Percentiles rank a stretch among this genome's conserved stretches.
Conservation (phyloP, 331 rosid genomes). For the Quercus tomentella region DNA sequence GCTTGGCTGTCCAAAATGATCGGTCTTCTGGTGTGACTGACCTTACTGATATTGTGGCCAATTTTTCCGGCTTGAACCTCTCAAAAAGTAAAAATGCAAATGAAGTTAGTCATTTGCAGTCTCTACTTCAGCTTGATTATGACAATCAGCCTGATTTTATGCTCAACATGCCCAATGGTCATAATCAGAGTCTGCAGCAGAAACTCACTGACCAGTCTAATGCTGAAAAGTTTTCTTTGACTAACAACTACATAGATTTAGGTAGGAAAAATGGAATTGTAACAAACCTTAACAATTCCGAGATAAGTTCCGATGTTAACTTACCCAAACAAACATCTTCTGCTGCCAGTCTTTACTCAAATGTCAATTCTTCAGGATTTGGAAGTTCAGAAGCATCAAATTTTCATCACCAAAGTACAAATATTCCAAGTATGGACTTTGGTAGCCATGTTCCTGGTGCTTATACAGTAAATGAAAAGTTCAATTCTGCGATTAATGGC, state of each 20-base stretch:
- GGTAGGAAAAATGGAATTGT: slow-evolving; percentile 51
- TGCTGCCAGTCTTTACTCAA: slow-evolving; percentile 59
- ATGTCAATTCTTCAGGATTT: slow-evolving; percentile 48
- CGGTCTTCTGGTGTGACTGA: slow-evolving; percentile 52
- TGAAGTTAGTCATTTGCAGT: slow-evolving; percentile 51
- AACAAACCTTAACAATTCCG: slow-evolving; percentile 36
- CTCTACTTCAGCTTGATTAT: slow-evolving; percentile 56
- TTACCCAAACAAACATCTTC: slow-evolving; percentile 69
- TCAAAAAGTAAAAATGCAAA: slow-evolving; percentile 56
- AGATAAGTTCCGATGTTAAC: slow-evolving; percentile 40
- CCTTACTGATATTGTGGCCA: slow-evolving; percentile 47
- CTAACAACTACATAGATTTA: slow-evolving; percentile 31
- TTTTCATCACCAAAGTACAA: slow-evolving; percentile 25
- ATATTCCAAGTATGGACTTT: slow-evolving; percentile 34
- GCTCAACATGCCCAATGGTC: slow-evolving; percentile 35
- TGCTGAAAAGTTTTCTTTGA: slow-evolving; percentile 14
- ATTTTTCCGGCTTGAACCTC: slow-evolving; percentile 61
- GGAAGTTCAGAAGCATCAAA: slow-evolving; percentile 36
- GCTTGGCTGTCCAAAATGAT: slow-evolving; percentile 45
- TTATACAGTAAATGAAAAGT: slow-evolving; percentile 47
- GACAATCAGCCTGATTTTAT: slow-evolving; percentile 47
- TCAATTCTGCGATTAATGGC: slow-evolving; percentile 34
- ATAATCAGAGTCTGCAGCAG: slow-evolving; percentile 33
- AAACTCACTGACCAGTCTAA: slow-evolving; percentile 19
- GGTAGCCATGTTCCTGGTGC: slow-evolving; percentile 41